phyloP scores from a whole-genome alignment of 495 filamentous ascomycete genomes.

The Hypoxylon lienhwacheense region DNA sequence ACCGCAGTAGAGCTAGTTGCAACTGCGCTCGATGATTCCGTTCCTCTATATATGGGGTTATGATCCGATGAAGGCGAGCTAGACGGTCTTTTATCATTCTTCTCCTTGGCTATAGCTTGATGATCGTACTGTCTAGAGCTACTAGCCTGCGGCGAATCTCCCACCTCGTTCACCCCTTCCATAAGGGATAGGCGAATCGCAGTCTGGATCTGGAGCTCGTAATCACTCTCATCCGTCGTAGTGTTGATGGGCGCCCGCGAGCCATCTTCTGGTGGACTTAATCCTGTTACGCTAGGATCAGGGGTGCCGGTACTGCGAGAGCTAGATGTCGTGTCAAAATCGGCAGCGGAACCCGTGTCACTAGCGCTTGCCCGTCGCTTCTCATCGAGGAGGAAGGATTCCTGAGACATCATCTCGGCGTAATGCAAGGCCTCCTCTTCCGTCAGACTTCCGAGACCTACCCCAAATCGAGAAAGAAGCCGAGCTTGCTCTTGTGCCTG shows the following conservation, averaged over 20 bases:
- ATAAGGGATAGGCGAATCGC: conserved; percentile 78
- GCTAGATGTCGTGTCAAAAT: conserved; percentile 53
- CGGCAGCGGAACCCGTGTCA: conserved; percentile 53
- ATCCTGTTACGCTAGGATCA: conserved; percentile 53
- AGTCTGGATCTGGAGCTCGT: conserved; percentile 75
- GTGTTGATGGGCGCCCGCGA: conserved; percentile 47
- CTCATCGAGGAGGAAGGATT: conserved; percentile 66
- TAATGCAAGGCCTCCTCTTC: conserved; percentile 91
- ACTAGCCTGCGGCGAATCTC: conserved; percentile 33
- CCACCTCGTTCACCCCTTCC: conserved; percentile 50
- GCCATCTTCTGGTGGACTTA: conserved; percentile 39
- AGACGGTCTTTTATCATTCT: conserved; percentile 40
- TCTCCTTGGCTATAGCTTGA: conserved; percentile 55
- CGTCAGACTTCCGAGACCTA: conserved; percentile 74
- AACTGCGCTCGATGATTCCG: conserved; percentile 25
- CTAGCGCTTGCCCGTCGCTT: conserved; percentile 55
- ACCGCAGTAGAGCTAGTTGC: conserved; percentile 21
- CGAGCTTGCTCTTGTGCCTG: conserved; percentile 61
- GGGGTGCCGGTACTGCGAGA: conserved; percentile 55
- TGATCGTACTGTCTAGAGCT: conserved; percentile 52
- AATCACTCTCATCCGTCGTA: conserved; percentile 58
- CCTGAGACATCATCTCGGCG: conserved; percentile 83
- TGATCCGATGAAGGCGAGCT: conserved; percentile 45
- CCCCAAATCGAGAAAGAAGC: conserved; percentile 76
- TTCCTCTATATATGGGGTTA: conserved; percentile 34